Evolutionary conservation across 768 basidiomycete species (phyloP).

Genomic region (Phlebiopsis gigantea): DNA sequence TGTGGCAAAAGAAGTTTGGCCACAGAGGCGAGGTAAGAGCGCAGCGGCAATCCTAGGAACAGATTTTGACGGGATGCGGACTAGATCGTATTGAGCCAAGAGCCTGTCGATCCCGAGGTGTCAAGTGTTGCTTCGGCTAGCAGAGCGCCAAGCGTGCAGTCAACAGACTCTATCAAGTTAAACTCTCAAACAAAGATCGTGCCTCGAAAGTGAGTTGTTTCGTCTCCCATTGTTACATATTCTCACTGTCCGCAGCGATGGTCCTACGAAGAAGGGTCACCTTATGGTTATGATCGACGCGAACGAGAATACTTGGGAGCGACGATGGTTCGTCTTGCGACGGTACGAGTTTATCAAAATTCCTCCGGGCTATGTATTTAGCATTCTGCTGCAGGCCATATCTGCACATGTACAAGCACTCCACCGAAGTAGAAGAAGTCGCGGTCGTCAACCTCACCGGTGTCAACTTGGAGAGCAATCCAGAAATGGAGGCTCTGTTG

Average conservation of each 20-base stretch:
- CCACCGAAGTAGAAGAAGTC: conserved; percentile 79
- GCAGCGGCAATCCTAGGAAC: neutral
- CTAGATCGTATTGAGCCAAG: conserved; percentile 76
- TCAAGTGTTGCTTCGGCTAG: conserved; percentile 26
- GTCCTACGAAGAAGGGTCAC: conserved; percentile 79
- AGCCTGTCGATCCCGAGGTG: conserved; percentile 55
- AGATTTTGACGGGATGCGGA: neutral
- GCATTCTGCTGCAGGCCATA: conserved; percentile 60
- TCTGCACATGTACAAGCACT: conserved; percentile 80
- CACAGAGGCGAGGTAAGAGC: conserved; percentile 63
- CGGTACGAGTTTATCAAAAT: conserved; percentile 41
- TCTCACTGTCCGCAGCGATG: conserved; percentile 47
- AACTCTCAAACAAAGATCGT: conserved; percentile 69
- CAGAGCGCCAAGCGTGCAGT: conserved; percentile 31
- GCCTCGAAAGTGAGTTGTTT: conserved; percentile 54
- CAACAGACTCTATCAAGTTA: conserved; percentile 56
- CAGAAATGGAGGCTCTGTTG: conserved; percentile 81
- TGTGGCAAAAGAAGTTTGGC: conserved; percentile 86
- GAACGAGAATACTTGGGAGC: conserved; percentile 74
- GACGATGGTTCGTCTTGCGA: conserved; percentile 81
- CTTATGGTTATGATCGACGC: conserved; percentile 80
- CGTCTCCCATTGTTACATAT: neutral
- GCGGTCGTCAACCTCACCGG: conserved; percentile 79
- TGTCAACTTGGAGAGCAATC: conserved; percentile 81
- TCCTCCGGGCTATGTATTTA: neutral